These are phyloP conservation scores for Zostera marina DNA, from an alignment of 116 monocot genomes.

Conservation along the genomic window DNA sequence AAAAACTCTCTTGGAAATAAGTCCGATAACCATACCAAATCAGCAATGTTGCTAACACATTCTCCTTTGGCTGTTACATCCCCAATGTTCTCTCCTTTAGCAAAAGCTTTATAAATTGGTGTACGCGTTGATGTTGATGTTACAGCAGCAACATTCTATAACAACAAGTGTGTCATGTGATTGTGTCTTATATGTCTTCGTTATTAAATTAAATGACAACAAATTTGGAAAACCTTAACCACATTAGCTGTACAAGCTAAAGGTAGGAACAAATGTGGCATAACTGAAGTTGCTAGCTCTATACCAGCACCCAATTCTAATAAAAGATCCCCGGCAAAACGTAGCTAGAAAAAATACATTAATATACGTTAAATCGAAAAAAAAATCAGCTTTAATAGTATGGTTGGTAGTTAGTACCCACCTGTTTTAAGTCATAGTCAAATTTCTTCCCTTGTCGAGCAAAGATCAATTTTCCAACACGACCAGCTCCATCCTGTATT, in stretches of 20 bases:
- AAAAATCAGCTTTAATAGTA: background rate
- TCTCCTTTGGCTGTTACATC: constrained; percentile 99
- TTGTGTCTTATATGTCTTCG: background rate
- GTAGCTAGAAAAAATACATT: constrained; percentile 31
- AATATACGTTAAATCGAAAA: background rate
- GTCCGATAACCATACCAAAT: constrained; percentile 49
- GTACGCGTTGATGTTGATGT: constrained; percentile 93
- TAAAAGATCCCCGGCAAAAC: constrained; percentile 83
- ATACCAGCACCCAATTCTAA: constrained; percentile 94
- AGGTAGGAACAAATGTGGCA: constrained; percentile 86
- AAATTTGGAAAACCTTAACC: constrained; percentile 42
- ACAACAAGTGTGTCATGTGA: background rate
- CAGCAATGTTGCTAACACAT: constrained; percentile 95
- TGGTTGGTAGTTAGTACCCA: constrained; percentile 2
- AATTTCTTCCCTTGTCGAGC: constrained; percentile 96
- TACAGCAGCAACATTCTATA: constrained; percentile 92
- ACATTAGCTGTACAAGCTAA: constrained; percentile 96
- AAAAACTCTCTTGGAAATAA: background rate
- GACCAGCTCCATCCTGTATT: constrained; percentile 89
- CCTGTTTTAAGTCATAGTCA: constrained; percentile 97
- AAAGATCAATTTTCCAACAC: constrained; percentile 98
- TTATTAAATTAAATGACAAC: background rate
- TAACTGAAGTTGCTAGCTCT: constrained; percentile 77
- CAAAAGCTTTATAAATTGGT: constrained; percentile 99
- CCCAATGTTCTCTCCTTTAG: constrained; percentile 95